phyloP scores from a whole-genome alignment of 2,329 filamentous ascomycete species.

The Arthrobotrys sphaeroides region DNA sequence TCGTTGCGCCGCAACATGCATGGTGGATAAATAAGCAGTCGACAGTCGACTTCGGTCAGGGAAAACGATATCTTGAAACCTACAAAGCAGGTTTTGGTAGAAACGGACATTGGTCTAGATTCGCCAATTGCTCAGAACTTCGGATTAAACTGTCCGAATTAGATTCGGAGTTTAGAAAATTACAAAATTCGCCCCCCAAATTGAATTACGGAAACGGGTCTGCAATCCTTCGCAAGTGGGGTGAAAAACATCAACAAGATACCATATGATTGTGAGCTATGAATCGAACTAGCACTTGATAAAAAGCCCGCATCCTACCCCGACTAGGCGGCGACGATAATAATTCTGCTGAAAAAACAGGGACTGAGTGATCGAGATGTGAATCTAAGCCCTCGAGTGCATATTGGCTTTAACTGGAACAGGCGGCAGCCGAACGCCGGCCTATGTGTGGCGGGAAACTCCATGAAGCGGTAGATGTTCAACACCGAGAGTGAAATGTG shows the following conservation, averaged over 20 bases:
- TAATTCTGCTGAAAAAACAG: neutral
- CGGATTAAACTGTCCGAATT: constrained; percentile 27
- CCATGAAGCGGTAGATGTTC: constrained; percentile 7
- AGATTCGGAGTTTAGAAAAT: constrained; percentile 40
- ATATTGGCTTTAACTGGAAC: constrained; percentile 5
- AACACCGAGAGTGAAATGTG: neutral
- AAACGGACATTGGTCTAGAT: constrained; percentile 19
- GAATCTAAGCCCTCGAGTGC: constrained; percentile 2
- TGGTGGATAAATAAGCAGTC: constrained; percentile 2
- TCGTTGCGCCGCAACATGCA: constrained; percentile 19
- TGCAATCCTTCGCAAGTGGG: neutral
- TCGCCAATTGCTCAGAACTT: constrained; percentile 14
- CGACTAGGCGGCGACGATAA: constrained; percentile 14
- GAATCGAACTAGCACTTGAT: neutral
- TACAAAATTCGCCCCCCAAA: neutral
- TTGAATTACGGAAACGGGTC: neutral
- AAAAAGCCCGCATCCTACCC: constrained; percentile 3
- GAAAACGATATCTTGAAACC: neutral
- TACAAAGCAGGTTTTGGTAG: neutral
- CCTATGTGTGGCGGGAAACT: constrained; percentile 36
- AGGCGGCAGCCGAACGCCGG: constrained; percentile 19
- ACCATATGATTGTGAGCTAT: neutral
- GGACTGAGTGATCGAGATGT: neutral
- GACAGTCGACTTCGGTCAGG: neutral
- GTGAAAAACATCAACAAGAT: constrained; percentile 2